Base-by-base conservation (phyloP, 1,284 basidiomycete species). In the Meripilus lineatus region DNA sequence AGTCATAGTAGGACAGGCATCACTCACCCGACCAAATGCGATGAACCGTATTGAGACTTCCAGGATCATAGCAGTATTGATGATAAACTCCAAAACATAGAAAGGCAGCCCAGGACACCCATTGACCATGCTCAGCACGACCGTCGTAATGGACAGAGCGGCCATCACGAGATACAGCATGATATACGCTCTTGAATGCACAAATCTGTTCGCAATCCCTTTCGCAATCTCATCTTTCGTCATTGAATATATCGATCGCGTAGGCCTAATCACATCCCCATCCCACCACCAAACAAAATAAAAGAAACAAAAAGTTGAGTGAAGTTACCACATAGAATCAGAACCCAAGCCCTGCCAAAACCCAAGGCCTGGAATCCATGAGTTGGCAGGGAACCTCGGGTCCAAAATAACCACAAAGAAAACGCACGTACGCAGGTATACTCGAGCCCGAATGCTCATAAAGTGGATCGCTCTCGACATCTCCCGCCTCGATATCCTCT, bases 151-250 rank as follows among this genome's bases (percentile, higher is more conserved):
- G n/a, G 89, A 92, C 36, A 95, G 70, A 24, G 81, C 83, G 17
- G 91, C 90, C 92, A 95, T 94, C 50, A 69, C 79, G 26, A 95
- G 81, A 65, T 96, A 96, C 42, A 95, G 80, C 45, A 89, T 71
- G 37, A 89, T 87, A 59, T 91, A 90, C 32, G 75, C 77, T 50
- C 81, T 71, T 37, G 88, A 90, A 61, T 92, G 87, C 34, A 92
- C 83, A 59, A 91, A 89, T 47, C 89, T 76, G 61, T 89, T 92
- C 20, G 90, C 89, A 44, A 92, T 76, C 7, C 88, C 89, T 48
- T 75, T 78, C 3, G 83, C 76, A 50, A 89, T 84, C 64, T 93
- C 89, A 47, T 79, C 71, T 44, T 84, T 78, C 17, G 88, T 84
- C 48, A 93, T 74, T 37, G 85, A 72, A 63, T 90, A 89, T 61